Evolutionary conservation across 257 asterid genomes (phyloP), one percentile per base, ranked within the genome.

Genomic region (Haberlea rhodopensis): DNA sequence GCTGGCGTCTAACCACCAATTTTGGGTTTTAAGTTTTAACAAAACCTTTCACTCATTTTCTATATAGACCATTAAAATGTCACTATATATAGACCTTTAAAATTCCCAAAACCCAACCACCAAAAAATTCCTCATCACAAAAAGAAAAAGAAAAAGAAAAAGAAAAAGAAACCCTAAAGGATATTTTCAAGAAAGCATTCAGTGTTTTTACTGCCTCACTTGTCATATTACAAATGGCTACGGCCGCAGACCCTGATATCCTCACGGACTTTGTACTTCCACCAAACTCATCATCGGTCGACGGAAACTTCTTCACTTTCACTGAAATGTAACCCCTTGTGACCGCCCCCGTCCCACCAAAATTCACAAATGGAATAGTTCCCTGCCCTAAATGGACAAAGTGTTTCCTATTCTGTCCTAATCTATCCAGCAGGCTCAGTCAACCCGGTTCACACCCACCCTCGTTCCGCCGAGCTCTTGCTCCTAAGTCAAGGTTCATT

Each of bases 391-490:
- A 80, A 76, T 2, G 81, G 86, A 24, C 86, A 75, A 58, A 80
- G 86, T 3, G 81, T 80, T 8, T 80, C 86, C 55, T 83, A 78
- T 51, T 86, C 84, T 0, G 80, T 83, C 62, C 73, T 83, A 0
- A 66, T 73, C 65, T 83, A 76, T 71, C 84, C 89, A 3, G 60
- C 53, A 2, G 70, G 75, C 18, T 37, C 80, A 5, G 85, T 84
- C 66, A 84, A 84, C 73, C 90, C 90, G 27, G 77, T 81, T 9
- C 87, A 83, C 78, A 78, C 74, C 21, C 94, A 85, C 53, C 94
- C 87, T 0, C 82, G 86, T 21, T 64, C 91, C 1, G 71, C 90
- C 0, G 89, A 83, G 85, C 84, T 85, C n/a, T 56, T 83, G 21
- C 71, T 86, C 62, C 23, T 86, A 10, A 60, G 58, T n/a, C 73